Conservation (phyloP, 306 rosid genomes). For the Cucurbita pepo region DNA sequence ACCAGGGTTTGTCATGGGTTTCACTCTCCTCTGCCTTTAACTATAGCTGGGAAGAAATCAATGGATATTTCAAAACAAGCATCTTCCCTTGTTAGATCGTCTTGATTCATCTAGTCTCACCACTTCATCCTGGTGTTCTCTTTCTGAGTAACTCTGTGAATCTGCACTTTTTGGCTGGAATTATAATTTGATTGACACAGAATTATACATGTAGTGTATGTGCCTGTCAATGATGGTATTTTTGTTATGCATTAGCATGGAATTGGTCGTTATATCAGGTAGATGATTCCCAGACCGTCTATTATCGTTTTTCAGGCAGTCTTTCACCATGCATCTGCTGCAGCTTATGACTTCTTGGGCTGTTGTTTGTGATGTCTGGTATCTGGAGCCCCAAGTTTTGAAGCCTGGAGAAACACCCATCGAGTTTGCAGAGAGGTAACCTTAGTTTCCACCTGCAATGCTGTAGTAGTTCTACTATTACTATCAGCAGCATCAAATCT, state of each 20-base stretch:
- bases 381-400: constrained; percentile 79
- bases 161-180: neutral
- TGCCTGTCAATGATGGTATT: neutral
- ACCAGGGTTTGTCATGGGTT: neutral
- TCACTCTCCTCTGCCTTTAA: neutral
- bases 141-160: neutral
- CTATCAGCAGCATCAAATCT: neutral
- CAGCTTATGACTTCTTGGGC: constrained; percentile 99
- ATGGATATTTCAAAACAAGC: neutral
- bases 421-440: constrained; percentile 92
- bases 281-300: neutral
- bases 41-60: neutral
- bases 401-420: constrained; percentile 87
- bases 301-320: constrained; percentile 54
- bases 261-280: neutral
- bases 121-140: neutral
- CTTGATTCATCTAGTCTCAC: neutral
- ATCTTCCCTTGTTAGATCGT: neutral
- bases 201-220: neutral
- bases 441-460: neutral
- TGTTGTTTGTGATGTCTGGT: constrained; percentile 99
- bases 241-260: neutral
- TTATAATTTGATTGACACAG: neutral
- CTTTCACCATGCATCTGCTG: constrained; percentile 85
- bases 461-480: neutral